Evolutionary conservation across 2,329 filamentous ascomycete species (phyloP).

Genomic region (Pyricularia pennisetigena): DNA sequence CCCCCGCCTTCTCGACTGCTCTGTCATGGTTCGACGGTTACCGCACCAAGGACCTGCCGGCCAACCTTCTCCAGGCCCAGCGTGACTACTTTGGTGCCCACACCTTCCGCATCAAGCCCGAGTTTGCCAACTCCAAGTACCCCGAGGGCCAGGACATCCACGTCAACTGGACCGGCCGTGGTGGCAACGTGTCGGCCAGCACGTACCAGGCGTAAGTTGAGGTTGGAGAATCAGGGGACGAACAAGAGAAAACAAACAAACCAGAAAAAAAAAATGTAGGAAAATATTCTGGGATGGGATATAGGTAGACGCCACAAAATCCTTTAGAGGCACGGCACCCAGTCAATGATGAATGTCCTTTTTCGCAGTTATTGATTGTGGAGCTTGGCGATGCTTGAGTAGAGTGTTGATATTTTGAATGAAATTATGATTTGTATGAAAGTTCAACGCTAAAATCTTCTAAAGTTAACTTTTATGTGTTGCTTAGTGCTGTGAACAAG

Average conservation of each 20-base stretch:
- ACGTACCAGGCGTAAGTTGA: conserved; percentile 86
- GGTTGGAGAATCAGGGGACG: background rate
- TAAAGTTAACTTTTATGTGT: background rate
- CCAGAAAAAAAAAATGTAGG: conserved; percentile 5
- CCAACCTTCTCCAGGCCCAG: conserved; percentile 97
- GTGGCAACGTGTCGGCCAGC: conserved; percentile 92
- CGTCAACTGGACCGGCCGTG: conserved; percentile 99
- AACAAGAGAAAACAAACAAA: conserved; percentile 1
- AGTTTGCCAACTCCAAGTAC: conserved; percentile 68
- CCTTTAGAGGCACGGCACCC: background rate
- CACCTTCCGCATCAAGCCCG: conserved; percentile 83
- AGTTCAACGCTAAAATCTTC: background rate
- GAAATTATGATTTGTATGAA: no score
- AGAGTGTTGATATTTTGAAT: background rate
- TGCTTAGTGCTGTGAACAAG: background rate
- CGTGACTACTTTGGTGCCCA: conserved; percentile 98
- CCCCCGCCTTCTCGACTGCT: conserved; percentile 91
- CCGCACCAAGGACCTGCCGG: conserved; percentile 91
- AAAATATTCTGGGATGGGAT: conserved; percentile 6
- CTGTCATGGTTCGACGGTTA: conserved; percentile 99
- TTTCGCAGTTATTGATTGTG: background rate
- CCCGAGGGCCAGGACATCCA: conserved; percentile 81
- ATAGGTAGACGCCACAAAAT: background rate
- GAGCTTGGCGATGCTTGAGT: background rate
- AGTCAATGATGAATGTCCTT: conserved; percentile 1